Evolutionary conservation across 2,329 filamentous ascomycete genomes (phyloP).

Genomic region (Apiospora arundinis): DNA sequence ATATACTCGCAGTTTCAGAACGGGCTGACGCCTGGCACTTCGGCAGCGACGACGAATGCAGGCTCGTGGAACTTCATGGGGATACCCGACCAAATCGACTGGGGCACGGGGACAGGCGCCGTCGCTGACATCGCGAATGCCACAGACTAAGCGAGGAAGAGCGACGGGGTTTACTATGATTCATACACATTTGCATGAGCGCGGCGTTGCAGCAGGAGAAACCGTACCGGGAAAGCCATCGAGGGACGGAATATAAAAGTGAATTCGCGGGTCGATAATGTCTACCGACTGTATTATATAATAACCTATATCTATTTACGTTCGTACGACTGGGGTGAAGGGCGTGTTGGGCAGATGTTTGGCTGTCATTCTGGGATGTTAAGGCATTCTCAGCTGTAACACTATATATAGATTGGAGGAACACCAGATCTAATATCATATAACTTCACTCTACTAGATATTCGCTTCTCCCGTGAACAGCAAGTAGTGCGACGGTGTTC

Average conservation of each 20-base stretch:
- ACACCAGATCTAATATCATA: not conserved
- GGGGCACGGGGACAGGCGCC: conserved; percentile 6
- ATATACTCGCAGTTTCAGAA: conserved; percentile 28
- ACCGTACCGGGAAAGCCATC: not conserved
- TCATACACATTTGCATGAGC: conserved; percentile 1
- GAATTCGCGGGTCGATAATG: not conserved
- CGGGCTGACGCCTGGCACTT: not conserved
- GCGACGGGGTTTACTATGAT: not conserved
- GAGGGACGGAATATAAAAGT: too few species aligned
- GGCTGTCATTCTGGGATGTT: not conserved
- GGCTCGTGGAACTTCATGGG: conserved; percentile 20
- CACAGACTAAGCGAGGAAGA: not conserved
- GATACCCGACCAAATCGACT: conserved; percentile 15
- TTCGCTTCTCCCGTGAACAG: not conserved
- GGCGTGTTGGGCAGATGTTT: not conserved
- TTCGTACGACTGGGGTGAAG: not conserved
- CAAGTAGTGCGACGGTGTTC: not conserved
- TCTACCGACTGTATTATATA: not conserved
- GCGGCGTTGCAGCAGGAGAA: not conserved
- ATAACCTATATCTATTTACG: not conserved
- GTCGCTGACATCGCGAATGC: not conserved
- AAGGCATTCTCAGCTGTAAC: not conserved
- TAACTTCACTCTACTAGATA: not conserved
- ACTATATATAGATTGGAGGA: not conserved
- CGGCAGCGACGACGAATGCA: not conserved